Conservation (phyloP, 2,329 filamentous ascomycete species). For the Lasiodiplodia citricola region DNA sequence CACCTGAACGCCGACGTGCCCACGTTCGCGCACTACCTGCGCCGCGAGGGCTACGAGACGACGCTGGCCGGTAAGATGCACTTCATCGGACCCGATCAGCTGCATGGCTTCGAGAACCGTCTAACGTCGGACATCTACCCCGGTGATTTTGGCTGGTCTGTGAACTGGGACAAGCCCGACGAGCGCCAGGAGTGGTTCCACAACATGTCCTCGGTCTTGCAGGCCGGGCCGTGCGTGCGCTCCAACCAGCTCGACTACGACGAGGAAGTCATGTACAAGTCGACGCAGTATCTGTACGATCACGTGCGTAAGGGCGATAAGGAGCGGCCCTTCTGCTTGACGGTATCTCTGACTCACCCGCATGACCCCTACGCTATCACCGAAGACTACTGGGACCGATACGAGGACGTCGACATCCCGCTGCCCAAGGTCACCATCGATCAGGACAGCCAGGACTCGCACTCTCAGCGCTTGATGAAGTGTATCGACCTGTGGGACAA, state of each 20-base stretch:
- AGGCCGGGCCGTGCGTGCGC: conserved; percentile 85
- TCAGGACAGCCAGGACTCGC: conserved; percentile 81
- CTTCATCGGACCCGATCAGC: conserved; percentile 86
- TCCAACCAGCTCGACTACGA: conserved; percentile 97
- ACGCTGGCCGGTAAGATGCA: conserved; percentile 96
- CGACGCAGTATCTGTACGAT: conserved; percentile 88
- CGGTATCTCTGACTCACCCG: conserved; percentile 90
- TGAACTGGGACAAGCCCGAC: conserved; percentile 91
- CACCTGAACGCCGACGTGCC: conserved; percentile 83
- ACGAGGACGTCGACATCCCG: conserved; percentile 86
- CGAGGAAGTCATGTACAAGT: conserved; percentile 93
- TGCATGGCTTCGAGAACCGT: conserved; percentile 91
- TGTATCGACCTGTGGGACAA: conserved; percentile 87
- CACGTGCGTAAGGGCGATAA: conserved; percentile 79
- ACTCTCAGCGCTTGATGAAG: conserved; percentile 84
- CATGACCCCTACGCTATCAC: conserved; percentile 96
- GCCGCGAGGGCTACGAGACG: conserved; percentile 84
- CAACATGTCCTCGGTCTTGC: conserved; percentile 90
- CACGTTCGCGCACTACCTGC: conserved; percentile 91
- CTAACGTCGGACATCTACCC: conserved; percentile 97
- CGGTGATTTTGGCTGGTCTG: conserved; percentile 90
- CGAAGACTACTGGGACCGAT: conserved; percentile 90
- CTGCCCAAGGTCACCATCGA: conserved; percentile 79
- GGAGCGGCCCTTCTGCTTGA: conserved; percentile 80
- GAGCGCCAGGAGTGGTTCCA: conserved; percentile 89